Base-by-base conservation (phyloP, 805 yeast species). In the Yarrowia porcina region DNA sequence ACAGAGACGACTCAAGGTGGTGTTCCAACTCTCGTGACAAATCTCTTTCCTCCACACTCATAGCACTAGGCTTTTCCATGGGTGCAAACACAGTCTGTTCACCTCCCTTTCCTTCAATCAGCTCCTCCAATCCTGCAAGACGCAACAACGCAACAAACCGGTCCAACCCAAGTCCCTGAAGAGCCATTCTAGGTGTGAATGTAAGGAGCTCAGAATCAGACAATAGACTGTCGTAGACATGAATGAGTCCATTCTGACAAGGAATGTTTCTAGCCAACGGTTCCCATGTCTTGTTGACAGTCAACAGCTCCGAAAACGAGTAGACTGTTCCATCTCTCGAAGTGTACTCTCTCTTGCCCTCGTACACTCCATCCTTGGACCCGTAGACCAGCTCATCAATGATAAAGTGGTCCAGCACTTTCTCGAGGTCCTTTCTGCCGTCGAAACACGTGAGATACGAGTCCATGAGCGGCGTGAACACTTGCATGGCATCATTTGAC, bases 91-190 rank as follows among this genome's bases (percentile, higher is more conserved):
- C 76, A 0, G 96, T 87, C 69, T 85, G 88, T 27, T 73, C 32
- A 0, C 78, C 70, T 1, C 74, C 68, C 33, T 66, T 18, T 1
- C 86, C 84, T 62, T 85, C 87, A 17, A 92, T 81, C 52, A 89
- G 73, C 45, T 79, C 65, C 1, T 77, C 73, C 18, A 90, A 73
- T 12, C 81, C 79, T 64, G 91, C 81, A 61, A 89, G 82, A 45
- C 82, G 77, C 15, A 90, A 67, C 68, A 90, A 96, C n/a, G 81
- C 79, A 6, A 89, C 92, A 71, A 89, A 84, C 27, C 77, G 77
- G 2, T 86, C 77, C 57, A 83, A 84, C 64, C 84, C 80, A 45
- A 85, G 70, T 0, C 89, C 90, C 60, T 82, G 75, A 2, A 87
- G 71, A 67, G 83, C 81, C 69, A 84, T 86, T 66, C 84, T 78